Evolutionary conservation across 129 eudicot genomes (phyloP), one percentile per base, ranked within the genome.

Genomic region (Erigeron canadensis): DNA sequence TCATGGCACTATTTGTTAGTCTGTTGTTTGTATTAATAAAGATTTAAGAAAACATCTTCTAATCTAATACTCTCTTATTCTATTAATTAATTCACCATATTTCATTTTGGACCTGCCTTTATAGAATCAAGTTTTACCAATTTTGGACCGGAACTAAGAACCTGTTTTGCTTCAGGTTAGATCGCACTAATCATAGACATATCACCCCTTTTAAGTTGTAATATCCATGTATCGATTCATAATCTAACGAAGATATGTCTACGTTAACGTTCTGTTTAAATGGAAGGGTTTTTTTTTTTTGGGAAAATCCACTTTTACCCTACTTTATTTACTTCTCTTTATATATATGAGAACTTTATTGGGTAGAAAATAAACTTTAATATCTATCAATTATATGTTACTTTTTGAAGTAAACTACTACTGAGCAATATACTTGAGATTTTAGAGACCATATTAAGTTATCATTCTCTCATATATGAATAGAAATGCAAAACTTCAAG

Each of bases 401-500:
- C 40, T 15, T 53, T 34, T 16, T 51, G 34, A 17, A 18, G 18
- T 38, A 54, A 37, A 69, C 50, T 12, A 38, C 38, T 9, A 53
- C 51, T 48, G 51, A 51, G 50, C 39, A 69, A 39, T 68, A 40
- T 50, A 69, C 73, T 28, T 28, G 34, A 28, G 34, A 28, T 28
- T 28, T 28, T 2, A 28, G 34, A 28, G 34, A 28, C 34, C 34
- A 62, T 60, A 63, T 40, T 69, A 69, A 53, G 9, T 21, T 40
- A 10, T 67, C 47, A 40, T 23, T 54, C 12, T 19, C 57, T 45
- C 23, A 28, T 22, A 61, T 65, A 54, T 75, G 68, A 65, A 60
- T 37, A 46, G 21, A 18, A 53, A 64, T 50, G 48, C 46, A 38
- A 47, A 53, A 47, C 43, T 43, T 71, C 70, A 67, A 67, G 48